Evolutionary conservation across 1,284 basidiomycete species (phyloP).

Genomic region (Leccinum olivaceoglutinosum): DNA sequence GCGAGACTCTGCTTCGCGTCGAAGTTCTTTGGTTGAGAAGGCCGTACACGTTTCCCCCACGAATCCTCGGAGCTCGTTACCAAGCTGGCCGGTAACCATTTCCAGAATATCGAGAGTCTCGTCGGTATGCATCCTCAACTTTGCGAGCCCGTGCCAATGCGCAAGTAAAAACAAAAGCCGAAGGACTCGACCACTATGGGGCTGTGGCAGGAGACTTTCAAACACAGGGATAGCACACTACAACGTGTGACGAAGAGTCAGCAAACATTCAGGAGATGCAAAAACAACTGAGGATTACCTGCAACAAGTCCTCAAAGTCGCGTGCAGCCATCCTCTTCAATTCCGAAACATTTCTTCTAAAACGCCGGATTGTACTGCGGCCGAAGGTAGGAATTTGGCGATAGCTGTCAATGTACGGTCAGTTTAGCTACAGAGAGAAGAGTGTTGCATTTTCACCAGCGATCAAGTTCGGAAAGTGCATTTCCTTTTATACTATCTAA

Average conservation of each 20-base stretch:
- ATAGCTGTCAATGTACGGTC: neutral
- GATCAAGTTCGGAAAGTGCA: neutral
- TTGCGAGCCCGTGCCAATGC: neutral
- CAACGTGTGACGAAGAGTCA: neutral
- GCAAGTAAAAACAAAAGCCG: neutral
- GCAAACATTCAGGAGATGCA: neutral
- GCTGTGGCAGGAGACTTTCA: neutral
- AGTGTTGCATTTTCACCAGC: neutral
- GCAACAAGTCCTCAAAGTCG: neutral
- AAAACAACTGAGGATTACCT: neutral
- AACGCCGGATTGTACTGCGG: neutral
- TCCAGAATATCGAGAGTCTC: neutral
- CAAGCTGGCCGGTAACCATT: neutral
- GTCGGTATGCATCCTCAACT: neutral
- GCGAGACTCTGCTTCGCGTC: neutral
- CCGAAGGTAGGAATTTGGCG: neutral
- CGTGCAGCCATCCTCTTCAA: neutral
- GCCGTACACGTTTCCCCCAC: neutral
- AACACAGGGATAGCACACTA: neutral
- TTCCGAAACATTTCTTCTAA: neutral
- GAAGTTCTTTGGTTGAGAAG: neutral
- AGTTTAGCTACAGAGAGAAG: neutral
- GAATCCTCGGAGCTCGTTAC: neutral
- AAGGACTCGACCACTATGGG: neutral
- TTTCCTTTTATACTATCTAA: neutral